phyloP scores from a whole-genome alignment of 1,284 basidiomycete genomes.

The Ceratobasidium sp. region DNA sequence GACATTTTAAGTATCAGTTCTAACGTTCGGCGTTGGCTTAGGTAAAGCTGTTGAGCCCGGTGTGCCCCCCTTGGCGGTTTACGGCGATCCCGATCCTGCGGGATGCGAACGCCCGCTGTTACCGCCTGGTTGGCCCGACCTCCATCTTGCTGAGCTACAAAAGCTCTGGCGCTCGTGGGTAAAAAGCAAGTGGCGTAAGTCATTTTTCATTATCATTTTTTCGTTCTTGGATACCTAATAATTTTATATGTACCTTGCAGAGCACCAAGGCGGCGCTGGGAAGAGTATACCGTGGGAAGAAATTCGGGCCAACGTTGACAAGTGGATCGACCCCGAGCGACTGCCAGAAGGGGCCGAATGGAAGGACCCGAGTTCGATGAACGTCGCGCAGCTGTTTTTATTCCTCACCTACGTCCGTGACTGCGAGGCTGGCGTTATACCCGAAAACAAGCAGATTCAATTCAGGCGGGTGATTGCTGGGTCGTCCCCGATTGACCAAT shows the following conservation, averaged over 20 bases:
- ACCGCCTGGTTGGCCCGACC: neutral
- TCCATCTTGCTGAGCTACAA: neutral
- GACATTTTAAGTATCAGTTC: no score
- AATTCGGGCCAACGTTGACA: neutral
- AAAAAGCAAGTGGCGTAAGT: neutral
- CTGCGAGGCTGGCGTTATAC: neutral
- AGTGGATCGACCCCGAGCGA: neutral
- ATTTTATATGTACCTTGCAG: neutral
- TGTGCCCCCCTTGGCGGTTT: neutral
- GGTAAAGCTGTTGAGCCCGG: neutral
- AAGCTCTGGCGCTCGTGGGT: neutral
- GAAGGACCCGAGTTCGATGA: slow-evolving; percentile 1
- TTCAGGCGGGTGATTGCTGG: neutral
- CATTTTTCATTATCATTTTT: neutral
- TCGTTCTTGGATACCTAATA: no score
- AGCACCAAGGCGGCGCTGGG: neutral
- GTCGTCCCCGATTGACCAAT: neutral
- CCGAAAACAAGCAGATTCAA: neutral
- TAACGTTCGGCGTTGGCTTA: neutral
- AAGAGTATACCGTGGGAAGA: neutral
- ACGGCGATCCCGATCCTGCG: neutral
- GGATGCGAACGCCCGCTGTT: neutral
- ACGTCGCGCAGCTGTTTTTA: neutral
- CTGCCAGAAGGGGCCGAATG: neutral
- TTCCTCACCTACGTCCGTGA: neutral